Conservation (phyloP, 345 rosid genomes). For the Lepidium aucheri region DNA sequence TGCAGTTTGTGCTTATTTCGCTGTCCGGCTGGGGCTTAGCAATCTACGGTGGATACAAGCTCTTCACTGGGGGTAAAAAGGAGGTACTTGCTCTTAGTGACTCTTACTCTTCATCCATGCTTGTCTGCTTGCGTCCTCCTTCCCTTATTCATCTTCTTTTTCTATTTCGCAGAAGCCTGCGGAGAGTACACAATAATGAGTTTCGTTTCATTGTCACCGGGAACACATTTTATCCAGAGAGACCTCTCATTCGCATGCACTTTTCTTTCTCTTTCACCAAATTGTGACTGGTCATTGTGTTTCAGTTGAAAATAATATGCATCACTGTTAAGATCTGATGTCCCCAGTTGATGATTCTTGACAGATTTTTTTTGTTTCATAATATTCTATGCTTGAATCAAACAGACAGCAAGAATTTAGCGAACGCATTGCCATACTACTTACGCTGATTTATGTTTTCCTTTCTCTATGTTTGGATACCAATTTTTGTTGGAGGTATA, state of each 20-base stretch:
- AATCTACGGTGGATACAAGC: conserved; percentile 50
- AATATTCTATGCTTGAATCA: neutral
- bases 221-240: neutral
- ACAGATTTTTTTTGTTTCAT: conserved; percentile 5
- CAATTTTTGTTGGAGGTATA: neutral
- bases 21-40: conserved; percentile 57
- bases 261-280: neutral
- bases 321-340: conserved; percentile 11
- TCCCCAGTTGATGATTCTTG: conserved; percentile 15
- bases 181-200: conserved; percentile 18
- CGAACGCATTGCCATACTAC: neutral
- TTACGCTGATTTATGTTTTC: neutral
- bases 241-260: neutral
- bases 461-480: neutral
- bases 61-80: conserved; percentile 33
- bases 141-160: neutral
- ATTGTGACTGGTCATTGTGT: conserved; percentile 15
- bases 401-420: neutral
- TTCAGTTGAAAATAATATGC: conserved; percentile 16
- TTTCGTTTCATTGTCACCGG: neutral
- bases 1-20: conserved; percentile 65
- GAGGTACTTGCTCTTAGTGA: conserved; percentile 33
- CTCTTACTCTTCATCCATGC: neutral
- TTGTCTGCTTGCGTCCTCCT: neutral
- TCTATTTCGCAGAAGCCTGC: conserved; percentile 24